These are phyloP conservation scores for Carex cristatella DNA, from an alignment of 176 grass and related monocot genomes.

Conservation along the genomic window DNA sequence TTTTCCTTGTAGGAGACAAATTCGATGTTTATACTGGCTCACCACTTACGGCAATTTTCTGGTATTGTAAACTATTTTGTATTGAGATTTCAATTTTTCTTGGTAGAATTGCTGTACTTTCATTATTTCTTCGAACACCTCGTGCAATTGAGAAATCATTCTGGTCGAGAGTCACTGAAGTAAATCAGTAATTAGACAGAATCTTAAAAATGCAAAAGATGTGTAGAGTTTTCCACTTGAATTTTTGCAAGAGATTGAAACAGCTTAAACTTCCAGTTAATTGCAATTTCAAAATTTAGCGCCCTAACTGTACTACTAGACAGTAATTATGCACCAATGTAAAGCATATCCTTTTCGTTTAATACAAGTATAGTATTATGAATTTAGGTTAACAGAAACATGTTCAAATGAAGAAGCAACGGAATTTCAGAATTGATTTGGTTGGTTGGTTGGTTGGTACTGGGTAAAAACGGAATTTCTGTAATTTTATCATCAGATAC, in stretches of 20 bases:
- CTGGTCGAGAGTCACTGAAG: background rate
- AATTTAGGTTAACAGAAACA: background rate
- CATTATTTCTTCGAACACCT: background rate
- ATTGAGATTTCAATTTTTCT: background rate
- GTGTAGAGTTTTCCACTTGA: background rate
- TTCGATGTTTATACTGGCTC: conserved; percentile 6
- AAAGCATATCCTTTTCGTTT: background rate
- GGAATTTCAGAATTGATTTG: background rate
- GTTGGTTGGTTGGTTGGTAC: background rate
- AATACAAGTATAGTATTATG: background rate
- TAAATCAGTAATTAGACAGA: background rate
- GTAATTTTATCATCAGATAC: background rate
- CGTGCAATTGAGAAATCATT: background rate
- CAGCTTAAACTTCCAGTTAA: background rate
- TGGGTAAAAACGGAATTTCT: background rate
- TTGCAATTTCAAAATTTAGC: background rate
- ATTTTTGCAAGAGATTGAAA: background rate
- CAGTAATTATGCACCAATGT: background rate
- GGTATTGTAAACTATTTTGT: background rate
- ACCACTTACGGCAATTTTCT: background rate
- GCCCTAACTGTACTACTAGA: background rate
- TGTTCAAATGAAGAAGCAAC: background rate
- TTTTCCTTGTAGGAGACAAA: conserved; percentile 2
- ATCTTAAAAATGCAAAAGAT: background rate
- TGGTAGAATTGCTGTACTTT: background rate